Base-by-base conservation (phyloP, 2,329 filamentous ascomycete genomes). In the Epichloe coenophiala region DNA sequence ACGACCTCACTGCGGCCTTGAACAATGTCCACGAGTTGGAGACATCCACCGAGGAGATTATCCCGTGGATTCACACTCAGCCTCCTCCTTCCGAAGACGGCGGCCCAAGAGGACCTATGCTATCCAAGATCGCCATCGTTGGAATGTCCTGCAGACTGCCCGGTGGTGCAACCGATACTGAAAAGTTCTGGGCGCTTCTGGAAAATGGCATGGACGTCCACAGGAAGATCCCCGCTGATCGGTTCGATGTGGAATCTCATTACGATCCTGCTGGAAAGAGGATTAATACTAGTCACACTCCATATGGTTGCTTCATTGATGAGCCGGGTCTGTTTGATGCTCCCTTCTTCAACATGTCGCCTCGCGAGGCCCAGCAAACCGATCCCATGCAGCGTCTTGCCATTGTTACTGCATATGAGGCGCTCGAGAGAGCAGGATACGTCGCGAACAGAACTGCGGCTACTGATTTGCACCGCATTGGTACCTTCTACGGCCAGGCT, bases 271-370 rank as follows among this genome's bases (percentile, higher is more conserved):
- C 21, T 23, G 21, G 21, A 5, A 23, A 23, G 21, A 23, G 21
- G 4, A 23, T 23, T 23, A 23, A 23, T 23, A 23, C 21, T 5
- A 23, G 21, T 23, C 21, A 23, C 21, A 23, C 21, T 1, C 21
- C 1, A 23, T 23, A 78, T 54, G 85, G 85, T 7, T 86, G 83
- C 66, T 89, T 68, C 56, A 66, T 88, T 50, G 77, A 87, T 37
- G 74, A 86, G 48, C 84, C 85, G 0, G 84, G 83, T 44, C 69
- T 83, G 11, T 90, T 91, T 57, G 86, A 91, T 59, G 78, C 84
- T 1, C 72, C 78, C 0, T 89, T 91, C 70, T 91, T 91, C 74
- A 87, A 87, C 64, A 89, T 91, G 75, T 89, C 84, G 37, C 85
- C 86, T 1, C 77, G 83, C 53, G 86, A 91, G 65, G 86, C 86